These are phyloP conservation scores for Sapria himalayana DNA, from an alignment of 345 rosid species.

Conservation along the genomic window DNA sequence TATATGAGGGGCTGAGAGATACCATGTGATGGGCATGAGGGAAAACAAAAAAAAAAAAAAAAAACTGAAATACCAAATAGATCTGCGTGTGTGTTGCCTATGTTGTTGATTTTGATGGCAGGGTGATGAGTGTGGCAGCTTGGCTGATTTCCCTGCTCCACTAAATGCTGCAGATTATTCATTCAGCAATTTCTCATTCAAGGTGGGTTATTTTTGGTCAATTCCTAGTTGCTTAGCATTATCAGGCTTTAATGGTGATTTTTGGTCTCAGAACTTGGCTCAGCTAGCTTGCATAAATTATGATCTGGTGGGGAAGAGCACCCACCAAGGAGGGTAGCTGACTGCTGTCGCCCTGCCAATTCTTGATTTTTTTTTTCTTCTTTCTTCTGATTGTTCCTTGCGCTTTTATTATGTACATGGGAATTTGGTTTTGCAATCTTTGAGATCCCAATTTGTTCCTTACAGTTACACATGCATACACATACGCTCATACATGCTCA, in stretches of 20 bases:
- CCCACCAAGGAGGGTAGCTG: too few species aligned
- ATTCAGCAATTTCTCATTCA: conserved; percentile 86
- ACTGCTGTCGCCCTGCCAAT: too few species aligned
- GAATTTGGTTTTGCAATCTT: too few species aligned
- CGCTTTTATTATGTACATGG: too few species aligned
- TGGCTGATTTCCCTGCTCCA: conserved; percentile 54
- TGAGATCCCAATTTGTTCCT: too few species aligned
- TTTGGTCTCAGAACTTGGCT: conserved; percentile 50
- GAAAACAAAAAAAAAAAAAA: too few species aligned
- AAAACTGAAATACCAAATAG: background rate
- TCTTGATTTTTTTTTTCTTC: too few species aligned
- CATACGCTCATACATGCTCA: too few species aligned
- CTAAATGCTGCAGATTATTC: conserved; percentile 60
- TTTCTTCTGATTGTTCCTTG: too few species aligned
- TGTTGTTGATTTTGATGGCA: conserved; percentile 11
- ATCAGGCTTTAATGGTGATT: background rate
- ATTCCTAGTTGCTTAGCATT: background rate
- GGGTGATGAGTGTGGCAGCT: conserved; percentile 71
- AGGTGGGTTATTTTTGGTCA: conserved; percentile 25
- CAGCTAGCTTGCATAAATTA: conserved; percentile 87
- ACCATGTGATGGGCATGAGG: too few species aligned
- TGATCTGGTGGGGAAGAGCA: conserved; percentile 43
- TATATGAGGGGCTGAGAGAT: too few species aligned
- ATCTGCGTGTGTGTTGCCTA: background rate
- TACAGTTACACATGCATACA: too few species aligned